These are phyloP conservation scores for Aspergillus fijiensis DNA, from an alignment of 2,329 filamentous ascomycete genomes.

Conservation along the genomic window DNA sequence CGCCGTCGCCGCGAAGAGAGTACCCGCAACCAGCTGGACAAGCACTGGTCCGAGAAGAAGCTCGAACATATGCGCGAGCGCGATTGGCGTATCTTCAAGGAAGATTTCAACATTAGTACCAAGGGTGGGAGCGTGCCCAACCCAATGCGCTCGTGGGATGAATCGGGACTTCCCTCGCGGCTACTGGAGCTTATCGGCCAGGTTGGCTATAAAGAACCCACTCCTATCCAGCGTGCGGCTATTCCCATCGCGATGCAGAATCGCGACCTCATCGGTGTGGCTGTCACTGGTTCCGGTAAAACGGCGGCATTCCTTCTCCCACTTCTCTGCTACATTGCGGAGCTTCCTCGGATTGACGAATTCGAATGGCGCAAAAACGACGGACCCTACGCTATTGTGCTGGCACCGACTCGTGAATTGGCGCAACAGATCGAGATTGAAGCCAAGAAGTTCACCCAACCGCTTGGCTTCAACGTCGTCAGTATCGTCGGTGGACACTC, in stretches of 20 bases:
- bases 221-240: constrained; percentile 86
- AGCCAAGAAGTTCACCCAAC: constrained; percentile 85
- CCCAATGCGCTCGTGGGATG: constrained; percentile 91
- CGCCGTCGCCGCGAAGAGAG: constrained; percentile 71
- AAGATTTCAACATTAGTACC: constrained; percentile 94
- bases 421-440: constrained; percentile 97
- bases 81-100: constrained; percentile 99
- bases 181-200: constrained; percentile 78
- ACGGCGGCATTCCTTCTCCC: constrained; percentile 93
- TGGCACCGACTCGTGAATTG: constrained; percentile 94
- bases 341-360: constrained; percentile 80
- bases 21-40: constrained; percentile 72
- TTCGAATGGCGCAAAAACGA: constrained; percentile 83
- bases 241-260: constrained; percentile 93
- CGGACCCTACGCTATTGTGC: constrained; percentile 93
- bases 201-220: constrained; percentile 89
- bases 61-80: constrained; percentile 92
- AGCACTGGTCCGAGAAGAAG: constrained; percentile 94
- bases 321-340: constrained; percentile 88
- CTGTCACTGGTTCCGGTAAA: constrained; percentile 97
- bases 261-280: constrained; percentile 95
- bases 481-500: constrained; percentile 98
- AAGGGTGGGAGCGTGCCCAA: constrained; percentile 91
- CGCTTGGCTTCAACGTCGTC: constrained; percentile 89
- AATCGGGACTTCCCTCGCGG: constrained; percentile 74